Evolutionary conservation across 2,329 filamentous ascomycete genomes (phyloP).

Genomic region (Trichophyton benhamiae): DNA sequence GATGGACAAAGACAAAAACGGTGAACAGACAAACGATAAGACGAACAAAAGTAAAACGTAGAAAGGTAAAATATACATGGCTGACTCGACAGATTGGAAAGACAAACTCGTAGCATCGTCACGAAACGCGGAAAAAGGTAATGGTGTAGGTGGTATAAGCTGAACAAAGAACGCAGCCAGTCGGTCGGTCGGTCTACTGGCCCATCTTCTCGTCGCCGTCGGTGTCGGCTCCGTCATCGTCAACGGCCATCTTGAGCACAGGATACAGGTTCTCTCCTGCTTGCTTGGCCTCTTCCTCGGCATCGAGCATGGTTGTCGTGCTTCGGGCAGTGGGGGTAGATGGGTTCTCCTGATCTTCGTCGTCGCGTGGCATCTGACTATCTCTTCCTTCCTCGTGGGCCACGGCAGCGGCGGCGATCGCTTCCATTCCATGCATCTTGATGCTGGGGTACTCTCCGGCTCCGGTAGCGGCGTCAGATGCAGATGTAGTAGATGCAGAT

Average conservation of each 20-base stretch:
- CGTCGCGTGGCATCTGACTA: neutral
- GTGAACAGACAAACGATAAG: slow-evolving; percentile 12
- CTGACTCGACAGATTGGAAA: neutral
- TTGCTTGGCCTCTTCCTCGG: slow-evolving; percentile 5
- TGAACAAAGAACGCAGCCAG: neutral
- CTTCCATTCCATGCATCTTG: slow-evolving; percentile 14
- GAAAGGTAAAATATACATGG: neutral
- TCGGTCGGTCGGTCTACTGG: slow-evolving; percentile 11
- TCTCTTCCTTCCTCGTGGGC: slow-evolving; percentile 11
- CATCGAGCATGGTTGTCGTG: neutral
- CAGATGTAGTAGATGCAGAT: no score
- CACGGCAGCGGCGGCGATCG: slow-evolving; percentile 18
- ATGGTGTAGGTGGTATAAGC: neutral
- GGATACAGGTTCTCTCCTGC: slow-evolving; percentile 16
- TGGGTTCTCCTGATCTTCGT: neutral
- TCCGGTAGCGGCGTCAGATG: neutral
- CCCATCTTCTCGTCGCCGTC: slow-evolving; percentile 29
- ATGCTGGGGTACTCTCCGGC: neutral
- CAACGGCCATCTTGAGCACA: slow-evolving; percentile 13
- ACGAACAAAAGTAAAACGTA: slow-evolving; percentile 11
- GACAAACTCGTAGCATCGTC: slow-evolving; percentile 14
- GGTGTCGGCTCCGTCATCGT: slow-evolving; percentile 26
- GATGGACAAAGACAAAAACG: slow-evolving; percentile 10
- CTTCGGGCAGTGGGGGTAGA: neutral
- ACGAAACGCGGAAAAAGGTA: neutral